Evolutionary conservation across 345 rosid genomes (phyloP).

Genomic region (Excoecaria agallocha): DNA sequence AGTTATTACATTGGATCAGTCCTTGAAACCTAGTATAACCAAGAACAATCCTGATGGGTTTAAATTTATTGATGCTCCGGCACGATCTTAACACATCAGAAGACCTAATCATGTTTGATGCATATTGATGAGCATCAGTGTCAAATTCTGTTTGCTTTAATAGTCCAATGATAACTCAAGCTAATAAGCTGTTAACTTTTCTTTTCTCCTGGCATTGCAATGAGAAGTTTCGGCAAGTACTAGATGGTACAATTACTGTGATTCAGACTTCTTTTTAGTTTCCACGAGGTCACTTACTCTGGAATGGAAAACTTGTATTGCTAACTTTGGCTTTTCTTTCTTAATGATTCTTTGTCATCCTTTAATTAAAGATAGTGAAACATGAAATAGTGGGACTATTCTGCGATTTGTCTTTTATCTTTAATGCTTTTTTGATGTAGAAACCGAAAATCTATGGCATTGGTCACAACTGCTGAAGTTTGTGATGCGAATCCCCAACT

Average conservation of each 20-base stretch:
- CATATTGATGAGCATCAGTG: neutral
- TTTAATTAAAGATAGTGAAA: conserved; percentile 3
- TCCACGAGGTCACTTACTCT: neutral
- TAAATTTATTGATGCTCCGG: neutral
- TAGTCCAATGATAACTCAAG: neutral
- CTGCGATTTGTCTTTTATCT: neutral
- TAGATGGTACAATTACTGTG: neutral
- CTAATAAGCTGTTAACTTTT: neutral
- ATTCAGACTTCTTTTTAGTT: neutral
- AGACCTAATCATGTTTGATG: neutral
- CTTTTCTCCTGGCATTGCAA: neutral
- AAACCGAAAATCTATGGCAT: conserved; percentile 47
- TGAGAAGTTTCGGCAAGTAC: neutral
- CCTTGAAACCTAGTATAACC: too few species aligned
- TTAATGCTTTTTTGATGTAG: conserved; percentile 4
- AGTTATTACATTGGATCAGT: too few species aligned
- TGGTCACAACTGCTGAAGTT: conserved; percentile 81
- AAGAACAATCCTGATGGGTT: neutral
- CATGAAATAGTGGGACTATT: neutral
- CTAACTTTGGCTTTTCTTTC: neutral
- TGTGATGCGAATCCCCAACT: conserved; percentile 83
- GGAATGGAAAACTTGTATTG: neutral
- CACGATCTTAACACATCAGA: neutral
- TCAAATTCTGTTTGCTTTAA: neutral
- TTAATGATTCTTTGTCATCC: neutral